A percentile compares a stretch with the other conserved stretches of the same genome.
Conservation (phyloP, 495 filamentous ascomycete species). For the Elaphomyces granulatus region DNA sequence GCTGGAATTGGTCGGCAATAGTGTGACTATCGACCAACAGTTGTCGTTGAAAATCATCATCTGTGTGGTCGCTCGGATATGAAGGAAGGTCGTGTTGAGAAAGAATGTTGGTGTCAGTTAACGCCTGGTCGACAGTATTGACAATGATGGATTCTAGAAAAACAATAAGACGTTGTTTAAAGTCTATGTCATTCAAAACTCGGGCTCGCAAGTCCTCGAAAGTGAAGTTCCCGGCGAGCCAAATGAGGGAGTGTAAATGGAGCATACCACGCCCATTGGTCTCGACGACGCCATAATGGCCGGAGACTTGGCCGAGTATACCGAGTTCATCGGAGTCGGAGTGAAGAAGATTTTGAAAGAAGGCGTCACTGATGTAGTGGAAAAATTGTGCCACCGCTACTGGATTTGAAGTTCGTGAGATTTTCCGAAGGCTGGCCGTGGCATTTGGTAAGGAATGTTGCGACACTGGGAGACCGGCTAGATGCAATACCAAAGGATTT, state of each 20-base stretch:
- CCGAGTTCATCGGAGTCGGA: neutral
- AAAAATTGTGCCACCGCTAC: conserved; percentile 9
- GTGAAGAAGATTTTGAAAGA: conserved; percentile 3
- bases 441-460: neutral
- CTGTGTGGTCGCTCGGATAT: neutral
- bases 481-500: neutral
- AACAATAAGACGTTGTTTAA: conserved; percentile 3
- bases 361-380: conserved; percentile 4
- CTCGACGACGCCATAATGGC: conserved; percentile 11
- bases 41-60: conserved; percentile 1
- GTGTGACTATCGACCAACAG: conserved; percentile 1
- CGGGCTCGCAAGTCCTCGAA: conserved; percentile 5
- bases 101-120: neutral
- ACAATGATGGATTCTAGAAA: conserved; percentile 6
- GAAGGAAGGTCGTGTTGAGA: conserved; percentile 1
- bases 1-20: conserved; percentile 2
- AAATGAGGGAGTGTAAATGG: conserved; percentile 7
- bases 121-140: conserved; percentile 1
- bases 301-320: conserved; percentile 8
- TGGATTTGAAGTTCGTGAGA: conserved; percentile 3
- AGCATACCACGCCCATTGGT: conserved; percentile 12
- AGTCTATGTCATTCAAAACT: conserved; percentile 2
- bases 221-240: conserved; percentile 8
- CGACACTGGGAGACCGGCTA: neutral
- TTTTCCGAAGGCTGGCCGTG: neutral